Base-by-base conservation (phyloP, 1,284 basidiomycete genomes). In the Sanghuangporus baumii region DNA sequence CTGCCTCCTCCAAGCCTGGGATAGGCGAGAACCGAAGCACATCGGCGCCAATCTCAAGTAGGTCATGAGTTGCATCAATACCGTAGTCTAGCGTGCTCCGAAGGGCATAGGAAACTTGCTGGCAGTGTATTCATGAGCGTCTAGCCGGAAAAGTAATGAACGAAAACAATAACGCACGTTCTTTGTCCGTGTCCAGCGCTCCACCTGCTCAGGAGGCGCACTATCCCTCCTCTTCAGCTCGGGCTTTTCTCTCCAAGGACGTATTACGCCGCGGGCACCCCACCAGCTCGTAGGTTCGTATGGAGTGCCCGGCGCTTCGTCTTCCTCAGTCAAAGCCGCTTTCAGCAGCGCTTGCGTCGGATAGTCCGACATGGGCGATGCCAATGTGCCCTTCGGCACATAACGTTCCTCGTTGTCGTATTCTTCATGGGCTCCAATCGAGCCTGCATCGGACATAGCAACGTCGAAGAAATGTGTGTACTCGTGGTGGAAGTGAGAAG, bases 11-110 rank as follows among this genome's bases (percentile, higher is more conserved):
- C 1, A 89, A 74, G 0, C 85, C 86, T 0, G 81, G 79, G 23
- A 88, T 69, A 11, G 87, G 86, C 0, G 75, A 81, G 36, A 85
- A 74, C 8, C 79, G 74, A n/a, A 87, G 73, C 9, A 84, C 65
- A 11, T 86, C 83, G 3, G 75, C 74, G 36, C 78, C 75, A 3
- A 79, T 58, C 34, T 72, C 68, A 6, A 87, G 75, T 0, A 75
- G 71, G 66, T 86, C 83, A 64, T 83, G 83, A 0, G 74, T 68
- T 8, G 83, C 70, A 46, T 78, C 75, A 2, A 69, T 69, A 0
- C 78, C 68, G 9, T 75, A 76, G 18, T 79, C 82, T 16, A 85
- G 73, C 3, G 80, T 75, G 11, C 80, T 76, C 79, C 81, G 67
- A 43, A 63, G 37, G 51, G 60, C 59, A 37, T 54, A 41, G 23